Base-by-base conservation (phyloP, 441 rosid genomes). In the Erodium moschatum region DNA sequence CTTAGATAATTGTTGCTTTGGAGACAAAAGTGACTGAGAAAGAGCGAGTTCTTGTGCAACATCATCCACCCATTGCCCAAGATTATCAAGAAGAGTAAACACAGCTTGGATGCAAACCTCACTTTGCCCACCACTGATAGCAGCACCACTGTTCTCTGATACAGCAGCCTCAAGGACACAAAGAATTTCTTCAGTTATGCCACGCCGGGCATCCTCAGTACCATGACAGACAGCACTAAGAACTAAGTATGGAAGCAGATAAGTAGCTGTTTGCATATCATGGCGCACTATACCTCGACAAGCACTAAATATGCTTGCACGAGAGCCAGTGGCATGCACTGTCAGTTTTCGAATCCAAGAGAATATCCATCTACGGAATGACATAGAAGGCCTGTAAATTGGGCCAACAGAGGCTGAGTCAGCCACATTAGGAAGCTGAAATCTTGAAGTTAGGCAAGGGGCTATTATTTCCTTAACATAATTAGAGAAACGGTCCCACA, bases 51-150 rank as follows among this genome's bases (percentile, higher is more conserved):
- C 97, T 75, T 90, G 98, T 72, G 87, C 85, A 79, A 87, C 81
- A 78, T 92, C 98, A 73, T 92, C 99, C 79, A 87, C 92, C 99
- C 99, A 95, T 81, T 92, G 98, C 76, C 96, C 98, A 69, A 95
- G 97, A 82, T 92, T 95, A 83, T 95, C 99, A 20, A 95, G 96
- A 81, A 95, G 97, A 74, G 95, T 90, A 78, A 95, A 95, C 62
- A 90, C 89, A 76, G 98, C 93, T 83, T 95, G 98, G 76, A 88
- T 83, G 81, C 99, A 95, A 79, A 95, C 97, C 80, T 95, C 97
- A 80, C 87, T 89, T 74, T 87, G 92, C 69, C 96, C 90, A 76
- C 82, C 84, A 77, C 79, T 75, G 77, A 82, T 78, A 54, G 87
- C 80, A 77, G 83, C 88, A 35, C 88, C 87, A 78, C 85, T 85